Evolutionary conservation across 202 grass and related monocot species (phyloP).

Genomic region (Cymbopogon flexuosus): DNA sequence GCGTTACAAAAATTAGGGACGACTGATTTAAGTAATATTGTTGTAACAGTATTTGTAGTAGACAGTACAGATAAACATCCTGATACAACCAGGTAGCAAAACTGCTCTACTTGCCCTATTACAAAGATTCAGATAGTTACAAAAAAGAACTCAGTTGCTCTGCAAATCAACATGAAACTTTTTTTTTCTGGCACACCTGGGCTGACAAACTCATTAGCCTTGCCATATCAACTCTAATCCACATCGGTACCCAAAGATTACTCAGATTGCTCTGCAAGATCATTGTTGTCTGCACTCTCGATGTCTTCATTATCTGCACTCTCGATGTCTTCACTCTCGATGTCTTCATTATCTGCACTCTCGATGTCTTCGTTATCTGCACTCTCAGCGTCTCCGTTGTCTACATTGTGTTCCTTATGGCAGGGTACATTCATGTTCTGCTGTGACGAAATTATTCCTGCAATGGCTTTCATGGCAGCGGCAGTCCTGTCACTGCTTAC

Average conservation of each 20-base stretch:
- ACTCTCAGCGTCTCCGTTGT: not conserved
- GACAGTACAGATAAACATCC: not conserved
- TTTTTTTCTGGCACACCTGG: not conserved
- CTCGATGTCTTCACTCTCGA: not conserved
- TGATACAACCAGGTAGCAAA: not conserved
- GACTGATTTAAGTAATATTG: not conserved
- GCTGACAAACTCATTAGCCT: not conserved
- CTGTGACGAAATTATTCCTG: conserved; percentile 74
- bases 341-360: conserved; percentile 14
- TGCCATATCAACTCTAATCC: not conserved
- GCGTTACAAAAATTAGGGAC: not conserved
- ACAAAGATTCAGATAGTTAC: conserved; percentile 1
- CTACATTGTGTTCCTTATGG: conserved; percentile 41
- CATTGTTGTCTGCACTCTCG: not conserved
- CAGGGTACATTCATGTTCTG: conserved; percentile 63
- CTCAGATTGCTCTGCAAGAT: conserved; percentile 25
- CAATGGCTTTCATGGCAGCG: conserved; percentile 78
- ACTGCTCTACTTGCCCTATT: not conserved
- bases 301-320: conserved; percentile 16
- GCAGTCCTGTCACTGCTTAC: conserved; percentile 56
- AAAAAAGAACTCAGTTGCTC: not conserved
- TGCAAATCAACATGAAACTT: not conserved
- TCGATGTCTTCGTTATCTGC: conserved; percentile 19
- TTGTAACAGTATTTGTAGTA: not conserved
- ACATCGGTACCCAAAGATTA: not conserved